phyloP scores from a whole-genome alignment of 23 red algal species.

The Gracilaria domingensis region DNA sequence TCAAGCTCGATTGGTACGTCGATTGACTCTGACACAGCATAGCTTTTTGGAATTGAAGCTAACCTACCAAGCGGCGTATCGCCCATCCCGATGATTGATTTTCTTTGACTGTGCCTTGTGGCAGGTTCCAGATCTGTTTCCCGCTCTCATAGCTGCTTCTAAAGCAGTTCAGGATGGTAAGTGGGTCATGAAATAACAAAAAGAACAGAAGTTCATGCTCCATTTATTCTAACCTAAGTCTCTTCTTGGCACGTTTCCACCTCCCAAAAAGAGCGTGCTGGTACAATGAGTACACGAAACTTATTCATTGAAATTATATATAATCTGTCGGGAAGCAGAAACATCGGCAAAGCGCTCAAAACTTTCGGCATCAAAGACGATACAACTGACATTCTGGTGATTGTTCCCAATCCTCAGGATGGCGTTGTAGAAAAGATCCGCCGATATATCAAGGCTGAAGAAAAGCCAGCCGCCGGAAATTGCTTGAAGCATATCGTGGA shows the following conservation, averaged over 20 bases:
- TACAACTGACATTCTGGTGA: conserved; percentile 40
- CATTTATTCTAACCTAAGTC: background rate
- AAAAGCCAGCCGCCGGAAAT: background rate
- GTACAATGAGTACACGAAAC: conserved; percentile 44
- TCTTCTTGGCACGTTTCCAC: background rate
- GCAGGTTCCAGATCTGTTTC: conserved; percentile 57
- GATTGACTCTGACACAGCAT: too few relatives aligned
- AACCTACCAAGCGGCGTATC: background rate
- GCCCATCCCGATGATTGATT: background rate
- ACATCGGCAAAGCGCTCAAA: conserved; percentile 57
- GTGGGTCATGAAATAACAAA: background rate
- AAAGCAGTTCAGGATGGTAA: conserved; percentile 55
- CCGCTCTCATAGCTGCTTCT: conserved; percentile 34
- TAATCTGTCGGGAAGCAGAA: conserved; percentile 52
- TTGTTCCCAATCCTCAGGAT: conserved; percentile 44
- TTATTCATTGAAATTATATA: conserved; percentile 70
- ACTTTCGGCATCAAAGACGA: conserved; percentile 46
- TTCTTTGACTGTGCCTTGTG: too few relatives aligned
- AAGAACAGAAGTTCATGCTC: background rate
- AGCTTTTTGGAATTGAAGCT: background rate
- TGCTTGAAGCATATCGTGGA: conserved; percentile 15
- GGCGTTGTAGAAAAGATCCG: conserved; percentile 3
- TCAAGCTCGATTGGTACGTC: conserved; percentile 52
- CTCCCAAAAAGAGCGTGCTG: background rate
- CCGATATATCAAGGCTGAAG: conserved; percentile 37